phyloP scores from a whole-genome alignment of 2,329 filamentous ascomycete genomes.

The Alternaria sp. region DNA sequence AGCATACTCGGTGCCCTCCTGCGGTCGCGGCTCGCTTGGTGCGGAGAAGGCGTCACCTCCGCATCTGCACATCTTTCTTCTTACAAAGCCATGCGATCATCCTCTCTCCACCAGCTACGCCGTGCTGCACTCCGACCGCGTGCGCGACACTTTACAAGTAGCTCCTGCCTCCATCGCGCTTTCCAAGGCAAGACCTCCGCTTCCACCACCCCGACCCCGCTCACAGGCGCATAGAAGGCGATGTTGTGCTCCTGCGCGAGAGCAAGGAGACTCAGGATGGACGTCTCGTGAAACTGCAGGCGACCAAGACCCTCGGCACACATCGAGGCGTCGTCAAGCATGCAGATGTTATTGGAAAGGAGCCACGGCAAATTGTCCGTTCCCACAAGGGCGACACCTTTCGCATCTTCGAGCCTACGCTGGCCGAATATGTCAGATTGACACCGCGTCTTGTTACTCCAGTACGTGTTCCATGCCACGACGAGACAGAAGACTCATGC shows the following conservation, averaged over 20 bases:
- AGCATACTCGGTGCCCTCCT: not conserved
- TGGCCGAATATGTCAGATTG: conserved; percentile 75
- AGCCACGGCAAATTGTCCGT: conserved; percentile 64
- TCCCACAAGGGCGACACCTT: conserved; percentile 61
- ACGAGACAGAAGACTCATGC: not conserved
- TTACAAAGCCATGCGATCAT: conserved; percentile 30
- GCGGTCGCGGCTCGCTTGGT: conserved; percentile 8
- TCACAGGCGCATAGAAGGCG: conserved; percentile 41
- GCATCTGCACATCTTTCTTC: conserved; percentile 18
- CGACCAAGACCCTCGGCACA: conserved; percentile 43
- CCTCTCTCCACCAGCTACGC: conserved; percentile 2
- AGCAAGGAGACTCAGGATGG: conserved; percentile 48
- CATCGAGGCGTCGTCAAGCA: conserved; percentile 59
- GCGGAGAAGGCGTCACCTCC: conserved; percentile 18
- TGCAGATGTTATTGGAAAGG: conserved; percentile 68
- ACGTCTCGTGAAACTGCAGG: conserved; percentile 49
- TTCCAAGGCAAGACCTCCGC: conserved; percentile 38
- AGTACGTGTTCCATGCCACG: conserved; percentile 52
- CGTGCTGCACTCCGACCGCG: not conserved
- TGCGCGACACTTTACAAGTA: conserved; percentile 28
- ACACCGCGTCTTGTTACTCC: conserved; percentile 77
- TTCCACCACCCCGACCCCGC: conserved; percentile 2
- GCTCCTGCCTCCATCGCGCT: conserved; percentile 22
- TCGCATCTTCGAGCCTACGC: conserved; percentile 68
- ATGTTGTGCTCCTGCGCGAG: conserved; percentile 52